Base-by-base conservation (phyloP, 2,329 filamentous ascomycete genomes). In the Alternaria consortialis region DNA sequence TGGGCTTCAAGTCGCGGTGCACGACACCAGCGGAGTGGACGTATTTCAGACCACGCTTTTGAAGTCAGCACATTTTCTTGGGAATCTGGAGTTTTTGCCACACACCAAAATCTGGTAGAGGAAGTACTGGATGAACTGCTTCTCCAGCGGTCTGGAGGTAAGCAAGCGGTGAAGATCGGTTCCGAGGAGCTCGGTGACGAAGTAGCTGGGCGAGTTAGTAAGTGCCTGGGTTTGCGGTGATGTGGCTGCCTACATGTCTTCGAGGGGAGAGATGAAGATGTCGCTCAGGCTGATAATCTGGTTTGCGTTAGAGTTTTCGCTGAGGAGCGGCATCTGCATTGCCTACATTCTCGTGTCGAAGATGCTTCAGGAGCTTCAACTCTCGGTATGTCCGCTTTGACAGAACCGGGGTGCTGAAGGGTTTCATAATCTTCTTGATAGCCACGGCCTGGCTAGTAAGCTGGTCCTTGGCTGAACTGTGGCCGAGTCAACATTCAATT, bases 361-460 rank as follows among this genome's bases (percentile, higher is more conserved):
- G 85, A 78, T 99, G 95, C 85, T 98, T 99, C 76, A 99, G 85
- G 66, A 99, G 87, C 85, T 98, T 99, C 78, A 99, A 84, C 81
- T 99, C 95, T 77, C 95, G 90, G 81, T 99, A 99, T 69, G 95
- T 99, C 78, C 95, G 88, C 85, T 99, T 99, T 60, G 95, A 95
- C 48, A 99, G 86, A 60, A 99, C 95, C 1, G 95, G 94, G n/a
- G 95, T 99, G 86, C 94, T 97, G 83, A 99, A 99, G 9, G 95
- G 95, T 85, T 98, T 99, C 94, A 99, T 98, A 78, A 99, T 99
- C 88, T 99, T 99, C 88, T 99, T 99, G 79, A 99, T 94, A 61
- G 95, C 95, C 64, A 99, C 95, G 81, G 94, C 93, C 81, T 97
- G 94, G 79, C 88, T 92, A 62, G 95, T 98, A 81, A 99, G 93